Evolutionary conservation across 371 early-diverging fungal genomes (phyloP), one percentile per base, ranked within the genome.

Genomic region (Rhizopus delemar): DNA sequence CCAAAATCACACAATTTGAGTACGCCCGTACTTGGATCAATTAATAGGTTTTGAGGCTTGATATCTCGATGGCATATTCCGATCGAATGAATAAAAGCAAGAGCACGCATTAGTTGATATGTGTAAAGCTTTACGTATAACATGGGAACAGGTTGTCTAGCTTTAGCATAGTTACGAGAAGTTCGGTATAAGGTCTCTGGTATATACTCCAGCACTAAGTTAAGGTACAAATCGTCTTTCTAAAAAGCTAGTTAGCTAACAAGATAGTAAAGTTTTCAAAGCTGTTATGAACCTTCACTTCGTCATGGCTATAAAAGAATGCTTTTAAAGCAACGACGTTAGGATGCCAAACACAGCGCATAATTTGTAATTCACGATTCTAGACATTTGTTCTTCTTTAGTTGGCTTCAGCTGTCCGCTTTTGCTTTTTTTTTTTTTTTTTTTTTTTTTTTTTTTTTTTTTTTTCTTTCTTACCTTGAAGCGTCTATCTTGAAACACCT

Each of bases 1-100:
- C 99, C 99, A 85, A 99, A 97, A 80, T 99, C 99, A 77, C 99
- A 98, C 43, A 99, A 80, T 78, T 99, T 99, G 57, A 99, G 80
- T 34, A 95, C 82, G 32, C 97, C 97, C 8, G 86, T 87, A 32
- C 74, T 66, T 48, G 94, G 93, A 80, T 99, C 93, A 53, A 99
- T 85, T 36, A 99, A 85, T 71, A 99, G 75, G 73, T 99, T 99
- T 73, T 98, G 99, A 57, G 99, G 99, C 80, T 99, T 99, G 70
- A 99, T 96, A 75, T 99, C 99, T 57, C 99, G 86, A 60, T 86
- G 86, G 53, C 86, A 86, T 45, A 90, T 95, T 31, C 99, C 99
- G 53, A 92, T 79, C 16, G 94, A 85, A 77, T 99, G 99, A 65
- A 94, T 93, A 70, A 94, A 96, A 50, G 94, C 93, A 53, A 99